Percentiles rank a stretch among this genome's conserved stretches.
Evolutionary conservation across 164 flowering plant genomes (phyloP).

Genomic region (Vitis vinifera): ASM3070453v1 NC_081805.1:26212501-26213000

Average conservation of each 20-base stretch:
- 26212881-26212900: conserved; percentile 98
- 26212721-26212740: conserved; percentile 1
- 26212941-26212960: not conserved
- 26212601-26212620: too few relatives aligned
- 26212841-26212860: conserved; percentile 9
- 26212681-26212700: too few relatives aligned
- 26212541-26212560: too few relatives aligned
- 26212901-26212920: not conserved
- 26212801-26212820: conserved; percentile 13
- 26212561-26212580: too few relatives aligned
- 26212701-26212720: not conserved
- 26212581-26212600: too few relatives aligned
- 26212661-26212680: too few relatives aligned
- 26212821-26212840: conserved; percentile 7
- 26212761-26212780: not conserved
- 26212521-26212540: too few relatives aligned
- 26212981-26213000: conserved; percentile 72
- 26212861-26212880: conserved; percentile 53
- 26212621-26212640: too few relatives aligned
- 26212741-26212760: too few relatives aligned
- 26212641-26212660: too few relatives aligned
- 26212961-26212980: conserved; percentile 3
- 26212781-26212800: conserved; percentile 3
- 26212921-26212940: not conserved
- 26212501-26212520: too few relatives aligned